phyloP scores from a whole-genome alignment of 805 yeast species.

The Zygosaccharomyces bisporus region DNA sequence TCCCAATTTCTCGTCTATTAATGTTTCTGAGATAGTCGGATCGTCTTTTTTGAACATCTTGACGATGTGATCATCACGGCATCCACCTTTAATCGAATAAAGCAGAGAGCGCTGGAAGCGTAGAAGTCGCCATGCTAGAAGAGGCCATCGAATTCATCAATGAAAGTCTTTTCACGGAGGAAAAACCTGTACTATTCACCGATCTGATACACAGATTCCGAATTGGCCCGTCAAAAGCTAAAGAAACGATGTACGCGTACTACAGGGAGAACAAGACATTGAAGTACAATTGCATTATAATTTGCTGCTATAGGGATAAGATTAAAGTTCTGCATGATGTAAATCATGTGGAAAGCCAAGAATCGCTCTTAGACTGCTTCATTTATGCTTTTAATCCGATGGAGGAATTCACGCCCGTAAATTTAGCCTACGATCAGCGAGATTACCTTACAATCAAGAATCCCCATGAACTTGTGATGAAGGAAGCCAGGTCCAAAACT shows the following conservation, averaged over 20 bases:
- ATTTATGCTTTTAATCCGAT: conserved; percentile 36
- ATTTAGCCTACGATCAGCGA: conserved; percentile 17
- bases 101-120: neutral
- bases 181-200: conserved; percentile 29
- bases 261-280: conserved; percentile 24
- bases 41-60: neutral
- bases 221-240: conserved; percentile 29
- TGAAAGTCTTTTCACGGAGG: conserved; percentile 26
- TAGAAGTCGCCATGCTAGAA: conserved; percentile 3
- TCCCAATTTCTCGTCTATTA: too few species aligned
- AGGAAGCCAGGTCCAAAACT: conserved; percentile 15
- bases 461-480: conserved; percentile 16
- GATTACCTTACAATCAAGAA: conserved; percentile 21
- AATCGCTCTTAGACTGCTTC: conserved; percentile 28
- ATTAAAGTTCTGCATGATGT: conserved; percentile 26
- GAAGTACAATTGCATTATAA: conserved; percentile 30
- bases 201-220: conserved; percentile 27
- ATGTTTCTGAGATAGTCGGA: neutral
- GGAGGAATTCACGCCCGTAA: conserved; percentile 27
- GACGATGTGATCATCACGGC: too few species aligned
- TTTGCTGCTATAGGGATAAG: conserved; percentile 21
- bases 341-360: conserved; percentile 15
- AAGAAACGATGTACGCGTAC: conserved; percentile 29
- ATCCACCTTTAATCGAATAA: too few species aligned
- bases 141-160: conserved; percentile 19